phyloP scores from a whole-genome alignment of 1,284 basidiomycete species.

The Puccinia triticina region DNA sequence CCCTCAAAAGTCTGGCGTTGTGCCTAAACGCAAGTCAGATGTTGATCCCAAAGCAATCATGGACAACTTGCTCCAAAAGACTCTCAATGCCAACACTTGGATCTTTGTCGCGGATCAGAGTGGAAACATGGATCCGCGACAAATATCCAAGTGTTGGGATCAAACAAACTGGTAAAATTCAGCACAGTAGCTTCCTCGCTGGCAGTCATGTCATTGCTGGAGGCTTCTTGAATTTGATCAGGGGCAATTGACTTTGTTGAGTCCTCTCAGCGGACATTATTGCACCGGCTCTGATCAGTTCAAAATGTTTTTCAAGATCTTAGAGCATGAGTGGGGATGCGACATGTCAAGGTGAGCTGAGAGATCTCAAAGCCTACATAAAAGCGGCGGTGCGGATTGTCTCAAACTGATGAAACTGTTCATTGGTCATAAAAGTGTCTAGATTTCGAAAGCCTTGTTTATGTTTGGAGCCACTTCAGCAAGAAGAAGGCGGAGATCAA shows the following conservation, averaged over 20 bases:
- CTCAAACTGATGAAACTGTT: not conserved
- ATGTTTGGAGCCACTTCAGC: conserved; percentile 57
- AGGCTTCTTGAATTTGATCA: conserved; percentile 70
- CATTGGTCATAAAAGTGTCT: conserved; percentile 45
- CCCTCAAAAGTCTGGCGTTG: not conserved
- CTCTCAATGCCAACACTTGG: conserved; percentile 57
- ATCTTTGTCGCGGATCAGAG: conserved; percentile 57
- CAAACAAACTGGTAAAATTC: conserved; percentile 68
- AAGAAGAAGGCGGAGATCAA: conserved; percentile 58
- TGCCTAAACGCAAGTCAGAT: conserved; percentile 61
- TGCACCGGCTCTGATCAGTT: conserved; percentile 71
- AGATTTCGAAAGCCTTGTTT: conserved; percentile 52
- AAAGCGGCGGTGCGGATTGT: not conserved
- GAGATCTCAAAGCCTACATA: conserved; percentile 52
- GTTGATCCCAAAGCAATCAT: conserved; percentile 67
- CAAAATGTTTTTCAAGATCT: conserved; percentile 67
- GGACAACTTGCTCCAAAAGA: conserved; percentile 69
- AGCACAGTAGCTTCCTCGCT: conserved; percentile 71
- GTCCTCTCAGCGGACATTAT: conserved; percentile 73
- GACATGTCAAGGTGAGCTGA: conserved; percentile 67
- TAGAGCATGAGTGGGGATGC: conserved; percentile 66
- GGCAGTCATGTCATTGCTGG: conserved; percentile 63
- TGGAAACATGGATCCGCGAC: conserved; percentile 73
- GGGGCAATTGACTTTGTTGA: conserved; percentile 69
- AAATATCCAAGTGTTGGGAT: no score